phyloP scores from a whole-genome alignment of 192 early-diverging fungal genomes.

The Backusella morwellensis region DNA sequence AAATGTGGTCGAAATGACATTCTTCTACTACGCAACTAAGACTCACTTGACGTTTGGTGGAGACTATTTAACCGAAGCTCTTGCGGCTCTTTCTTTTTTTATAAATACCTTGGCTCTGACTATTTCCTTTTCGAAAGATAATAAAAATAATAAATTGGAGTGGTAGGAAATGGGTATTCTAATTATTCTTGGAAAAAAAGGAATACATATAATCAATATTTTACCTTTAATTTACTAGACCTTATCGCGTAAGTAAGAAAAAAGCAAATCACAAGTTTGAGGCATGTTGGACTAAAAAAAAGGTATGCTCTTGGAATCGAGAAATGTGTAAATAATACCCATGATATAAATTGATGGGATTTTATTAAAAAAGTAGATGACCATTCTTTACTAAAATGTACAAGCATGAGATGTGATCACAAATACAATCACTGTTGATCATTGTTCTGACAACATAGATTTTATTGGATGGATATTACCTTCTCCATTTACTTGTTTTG shows the following conservation, averaged over 20 bases:
- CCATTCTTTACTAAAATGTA: not conserved
- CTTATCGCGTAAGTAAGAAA: not conserved
- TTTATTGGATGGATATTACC: not conserved
- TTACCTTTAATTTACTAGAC: not conserved
- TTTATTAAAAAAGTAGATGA: not conserved
- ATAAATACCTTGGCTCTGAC: not conserved
- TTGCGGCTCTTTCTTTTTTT: not conserved
- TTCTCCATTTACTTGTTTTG: not conserved
- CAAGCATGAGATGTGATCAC: not conserved
- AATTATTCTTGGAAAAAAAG: too few species aligned
- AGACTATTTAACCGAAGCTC: not conserved
- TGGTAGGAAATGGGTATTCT: too few species aligned
- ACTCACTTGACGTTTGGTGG: not conserved
- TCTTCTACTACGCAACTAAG: not conserved
- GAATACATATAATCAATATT: too few species aligned
- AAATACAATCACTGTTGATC: slow-evolving; percentile 3
- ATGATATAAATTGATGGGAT: not conserved
- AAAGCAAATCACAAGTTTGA: not conserved
- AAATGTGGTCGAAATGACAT: not conserved
- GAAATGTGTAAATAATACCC: not conserved
- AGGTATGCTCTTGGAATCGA: not conserved
- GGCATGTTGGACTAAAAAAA: not conserved
- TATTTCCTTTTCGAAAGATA: not conserved
- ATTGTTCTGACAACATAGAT: not conserved
- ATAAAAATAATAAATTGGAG: not conserved